Conservation (phyloP, 2,329 filamentous ascomycete species). For the Hymenoscyphus infarciens region DNA sequence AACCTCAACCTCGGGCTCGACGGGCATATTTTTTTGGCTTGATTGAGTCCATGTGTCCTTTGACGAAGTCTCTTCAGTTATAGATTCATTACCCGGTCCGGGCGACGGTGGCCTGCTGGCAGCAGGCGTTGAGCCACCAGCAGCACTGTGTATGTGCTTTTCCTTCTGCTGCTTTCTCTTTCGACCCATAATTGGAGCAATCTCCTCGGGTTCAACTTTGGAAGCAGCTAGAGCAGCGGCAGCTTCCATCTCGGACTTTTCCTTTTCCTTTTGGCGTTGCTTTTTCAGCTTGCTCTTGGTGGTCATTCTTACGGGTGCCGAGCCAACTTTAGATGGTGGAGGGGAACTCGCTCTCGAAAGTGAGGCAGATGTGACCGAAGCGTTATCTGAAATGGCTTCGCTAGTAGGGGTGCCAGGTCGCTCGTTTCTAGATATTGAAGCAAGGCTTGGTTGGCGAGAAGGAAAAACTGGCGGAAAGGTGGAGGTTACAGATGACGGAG, state of each 20-base stretch:
- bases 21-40: constrained; percentile 3
- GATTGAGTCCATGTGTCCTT: constrained; percentile 13
- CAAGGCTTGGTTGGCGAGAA: constrained; percentile 49
- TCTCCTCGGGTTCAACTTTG: constrained; percentile 40
- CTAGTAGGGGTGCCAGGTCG: constrained; percentile 70
- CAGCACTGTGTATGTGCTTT: constrained; percentile 46
- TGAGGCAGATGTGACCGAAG: constrained; percentile 69
- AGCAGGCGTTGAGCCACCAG: constrained; percentile 29
- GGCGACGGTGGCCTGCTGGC: constrained; percentile 30
- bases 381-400: constrained; percentile 72
- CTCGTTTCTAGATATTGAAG: constrained; percentile 44
- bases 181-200: constrained; percentile 70
- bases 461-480: constrained; percentile 40
- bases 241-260: constrained; percentile 50
- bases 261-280: constrained; percentile 64
- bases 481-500: constrained; percentile 35
- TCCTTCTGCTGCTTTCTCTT: constrained; percentile 82
- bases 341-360: constrained; percentile 71
- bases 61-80: constrained; percentile 14
- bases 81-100: constrained; percentile 14
- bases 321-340: constrained; percentile 62
- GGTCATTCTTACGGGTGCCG: constrained; percentile 63
- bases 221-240: constrained; percentile 41
- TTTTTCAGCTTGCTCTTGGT: constrained; percentile 80
- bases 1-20: constrained; percentile 19